phyloP scores from a whole-genome alignment of 805 yeast genomes.

The Kazachstania africana region DNA sequence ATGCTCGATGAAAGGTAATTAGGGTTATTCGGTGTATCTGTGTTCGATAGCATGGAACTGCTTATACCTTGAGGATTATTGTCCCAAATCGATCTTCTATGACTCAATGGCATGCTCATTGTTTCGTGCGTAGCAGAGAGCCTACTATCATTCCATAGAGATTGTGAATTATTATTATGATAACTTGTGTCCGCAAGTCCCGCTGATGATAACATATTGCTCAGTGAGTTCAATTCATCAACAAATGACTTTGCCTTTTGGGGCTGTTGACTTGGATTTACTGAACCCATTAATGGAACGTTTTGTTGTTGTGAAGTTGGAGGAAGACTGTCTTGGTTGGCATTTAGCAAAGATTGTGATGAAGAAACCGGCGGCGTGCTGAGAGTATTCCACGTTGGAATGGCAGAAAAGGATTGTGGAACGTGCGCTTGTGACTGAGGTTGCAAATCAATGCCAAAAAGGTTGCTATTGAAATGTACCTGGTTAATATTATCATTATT shows the following conservation, averaged over 20 bases:
- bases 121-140: constrained; percentile 1
- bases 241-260: constrained; percentile 12
- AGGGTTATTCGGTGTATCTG: background rate
- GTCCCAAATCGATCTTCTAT: constrained; percentile 23
- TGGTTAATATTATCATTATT: background rate
- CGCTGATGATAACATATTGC: constrained; percentile 18
- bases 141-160: constrained; percentile 12
- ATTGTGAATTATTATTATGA: constrained; percentile 2
- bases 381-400: constrained; percentile 2
- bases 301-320: background rate
- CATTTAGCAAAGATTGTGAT: background rate
- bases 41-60: no score
- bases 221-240: constrained; percentile 19
- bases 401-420: background rate
- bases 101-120: constrained; percentile 1
- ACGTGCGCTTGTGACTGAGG: constrained; percentile 1
- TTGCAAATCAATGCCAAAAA: background rate
- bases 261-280: constrained; percentile 5
- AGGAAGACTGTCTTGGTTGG: background rate
- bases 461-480: background rate
- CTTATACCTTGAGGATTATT: no score
- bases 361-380: constrained; percentile 1
- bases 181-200: constrained; percentile 9
- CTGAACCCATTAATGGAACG: constrained; percentile 5
- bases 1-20: constrained; percentile 3